Percentiles rank a stretch among this genome's conserved stretches.
Evolutionary conservation across 768 basidiomycete genomes (phyloP).

Genomic region (Tubosaeta brunneosetosa): DNA sequence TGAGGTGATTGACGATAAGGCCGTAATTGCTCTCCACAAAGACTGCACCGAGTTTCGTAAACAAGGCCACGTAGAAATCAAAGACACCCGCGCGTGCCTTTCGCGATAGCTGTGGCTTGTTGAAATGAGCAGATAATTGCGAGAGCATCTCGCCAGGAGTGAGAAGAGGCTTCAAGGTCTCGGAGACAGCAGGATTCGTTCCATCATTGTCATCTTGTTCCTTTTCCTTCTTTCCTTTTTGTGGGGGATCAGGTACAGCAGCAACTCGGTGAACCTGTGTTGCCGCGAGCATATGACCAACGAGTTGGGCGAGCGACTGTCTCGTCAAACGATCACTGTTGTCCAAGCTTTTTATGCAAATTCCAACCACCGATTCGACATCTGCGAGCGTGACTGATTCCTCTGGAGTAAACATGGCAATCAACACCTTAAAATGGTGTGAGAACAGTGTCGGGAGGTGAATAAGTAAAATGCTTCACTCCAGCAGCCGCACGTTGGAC

Average conservation of each 20-base stretch:
- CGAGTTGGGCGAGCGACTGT: constrained; percentile 71
- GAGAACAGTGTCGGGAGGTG: constrained; percentile 7
- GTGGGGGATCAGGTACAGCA: constrained; percentile 41
- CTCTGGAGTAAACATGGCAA: constrained; percentile 55
- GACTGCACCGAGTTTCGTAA: constrained; percentile 65
- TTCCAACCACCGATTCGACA: constrained; percentile 66
- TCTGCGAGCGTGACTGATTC: constrained; percentile 59
- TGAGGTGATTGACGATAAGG: constrained; percentile 71
- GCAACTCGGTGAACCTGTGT: constrained; percentile 69
- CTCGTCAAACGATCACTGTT: constrained; percentile 77
- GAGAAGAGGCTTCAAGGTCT: constrained; percentile 64
- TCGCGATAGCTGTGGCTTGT: constrained; percentile 62
- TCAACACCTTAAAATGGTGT: constrained; percentile 41
- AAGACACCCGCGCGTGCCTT: constrained; percentile 81
- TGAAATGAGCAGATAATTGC: constrained; percentile 78
- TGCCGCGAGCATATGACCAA: constrained; percentile 77
- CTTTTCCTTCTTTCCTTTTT: constrained; percentile 65
- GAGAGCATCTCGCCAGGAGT: constrained; percentile 74
- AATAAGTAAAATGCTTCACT: constrained; percentile 36
- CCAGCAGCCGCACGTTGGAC: constrained; percentile 83
- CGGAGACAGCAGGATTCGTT: constrained; percentile 41
- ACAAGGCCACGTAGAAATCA: constrained; percentile 78
- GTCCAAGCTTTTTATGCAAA: constrained; percentile 76
- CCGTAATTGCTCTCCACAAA: constrained; percentile 85
- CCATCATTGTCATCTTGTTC: constrained; percentile 58